These are phyloP conservation scores for Starmerella apis DNA, from an alignment of 805 yeast genomes.

Conservation along the genomic window DNA sequence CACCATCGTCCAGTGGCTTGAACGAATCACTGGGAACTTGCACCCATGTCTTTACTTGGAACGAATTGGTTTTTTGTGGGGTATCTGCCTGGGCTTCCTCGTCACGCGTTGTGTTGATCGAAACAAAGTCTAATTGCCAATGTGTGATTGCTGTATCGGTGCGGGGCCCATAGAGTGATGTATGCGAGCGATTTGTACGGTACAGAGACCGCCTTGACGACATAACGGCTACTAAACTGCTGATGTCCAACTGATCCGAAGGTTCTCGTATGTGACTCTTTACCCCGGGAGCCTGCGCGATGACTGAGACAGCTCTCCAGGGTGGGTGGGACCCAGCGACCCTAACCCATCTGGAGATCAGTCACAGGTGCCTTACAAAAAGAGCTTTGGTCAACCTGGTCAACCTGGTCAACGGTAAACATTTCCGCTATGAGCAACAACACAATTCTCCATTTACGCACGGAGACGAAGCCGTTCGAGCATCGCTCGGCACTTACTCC, in stretches of 20 bases:
- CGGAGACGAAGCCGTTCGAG: conserved; percentile 93
- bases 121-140: conserved; percentile 20
- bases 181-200: conserved; percentile 21
- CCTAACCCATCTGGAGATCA: neutral
- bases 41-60: conserved; percentile 24
- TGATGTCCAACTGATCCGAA: neutral
- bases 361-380: neutral
- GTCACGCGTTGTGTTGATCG: conserved; percentile 20
- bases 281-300: neutral
- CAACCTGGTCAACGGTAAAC: too few relatives aligned
- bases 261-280: conserved; percentile 6
- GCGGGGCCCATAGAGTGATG: conserved; percentile 25
- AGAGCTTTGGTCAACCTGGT: too few relatives aligned
- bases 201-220: conserved; percentile 25
- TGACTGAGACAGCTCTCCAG: neutral
- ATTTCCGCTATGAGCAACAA: conserved; percentile 12
- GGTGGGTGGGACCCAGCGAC: neutral
- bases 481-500: conserved; percentile 97
- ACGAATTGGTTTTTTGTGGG: conserved; percentile 31
- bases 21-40: conserved; percentile 20
- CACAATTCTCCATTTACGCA: conserved; percentile 70
- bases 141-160: conserved; percentile 22
- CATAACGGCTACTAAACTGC: neutral
- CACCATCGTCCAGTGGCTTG: conserved; percentile 31
- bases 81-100: conserved; percentile 23